A percentile compares a stretch with the other conserved stretches of the same genome.
Evolutionary conservation across 495 filamentous ascomycete genomes (phyloP).

Genomic region (Penicillium chermesinum): DNA sequence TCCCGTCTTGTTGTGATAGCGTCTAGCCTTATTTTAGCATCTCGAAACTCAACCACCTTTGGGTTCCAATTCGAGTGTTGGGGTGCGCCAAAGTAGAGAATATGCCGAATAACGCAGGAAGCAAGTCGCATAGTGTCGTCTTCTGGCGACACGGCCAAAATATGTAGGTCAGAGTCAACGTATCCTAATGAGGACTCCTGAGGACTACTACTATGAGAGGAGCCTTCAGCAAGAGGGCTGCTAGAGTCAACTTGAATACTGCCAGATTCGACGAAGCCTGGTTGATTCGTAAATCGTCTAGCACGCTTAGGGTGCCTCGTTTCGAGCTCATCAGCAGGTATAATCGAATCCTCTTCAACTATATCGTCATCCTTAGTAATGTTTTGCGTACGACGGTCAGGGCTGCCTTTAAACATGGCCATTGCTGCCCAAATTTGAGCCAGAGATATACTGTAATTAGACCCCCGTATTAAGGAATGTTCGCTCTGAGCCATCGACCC

Average conservation of each 20-base stretch:
- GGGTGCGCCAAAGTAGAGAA: conserved; percentile 15
- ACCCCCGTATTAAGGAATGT: conserved; percentile 9
- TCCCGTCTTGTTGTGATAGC: not conserved
- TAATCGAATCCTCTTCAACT: conserved; percentile 4
- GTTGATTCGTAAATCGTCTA: conserved; percentile 4
- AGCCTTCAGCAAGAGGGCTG: conserved; percentile 10
- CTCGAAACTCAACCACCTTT: conserved; percentile 17
- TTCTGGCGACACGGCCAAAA: not conserved
- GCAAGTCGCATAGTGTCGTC: conserved; percentile 18
- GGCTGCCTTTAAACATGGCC: conserved; percentile 13
- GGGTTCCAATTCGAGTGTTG: conserved; percentile 1
- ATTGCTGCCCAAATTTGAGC: conserved; percentile 16
- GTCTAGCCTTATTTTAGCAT: conserved; percentile 14
- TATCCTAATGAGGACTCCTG: conserved; percentile 11
- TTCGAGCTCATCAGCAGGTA: conserved; percentile 6
- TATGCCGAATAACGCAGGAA: conserved; percentile 19
- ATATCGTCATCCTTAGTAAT: no score
- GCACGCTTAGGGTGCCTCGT: conserved; percentile 7
- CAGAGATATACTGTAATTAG: conserved; percentile 6
- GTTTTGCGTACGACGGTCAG: not conserved
- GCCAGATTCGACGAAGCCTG: conserved; percentile 9
- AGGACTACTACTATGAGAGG: not conserved
- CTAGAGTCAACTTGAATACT: conserved; percentile 13
- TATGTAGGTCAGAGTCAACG: conserved; percentile 11
- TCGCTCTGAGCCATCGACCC: conserved; percentile 9